Evolutionary conservation across 2,329 filamentous ascomycete species (phyloP), one percentile per base, ranked within the genome.

Genomic region (Knoxdaviesia capensis): DNA sequence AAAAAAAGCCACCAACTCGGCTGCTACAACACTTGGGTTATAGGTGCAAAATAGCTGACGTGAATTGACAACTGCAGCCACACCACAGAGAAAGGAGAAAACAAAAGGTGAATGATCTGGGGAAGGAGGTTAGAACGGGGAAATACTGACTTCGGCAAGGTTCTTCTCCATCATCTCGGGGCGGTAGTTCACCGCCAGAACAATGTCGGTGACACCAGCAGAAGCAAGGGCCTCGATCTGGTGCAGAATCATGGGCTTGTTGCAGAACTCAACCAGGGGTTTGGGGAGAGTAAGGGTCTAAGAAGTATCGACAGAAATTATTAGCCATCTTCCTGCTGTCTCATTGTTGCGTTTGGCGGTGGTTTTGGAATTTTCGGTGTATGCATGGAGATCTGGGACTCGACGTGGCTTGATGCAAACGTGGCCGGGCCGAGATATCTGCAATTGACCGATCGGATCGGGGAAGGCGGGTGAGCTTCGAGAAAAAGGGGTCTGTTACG

Each of bases 171-270:
- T 96, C 52, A 96, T 76, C 71, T 98, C 90, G 36, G 88, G 88
- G 51, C 88, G 77, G 71, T 98, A 98, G 74, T 98, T 98, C 62
- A 98, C 90, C 47, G 90, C 88, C 45, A 98, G 76, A 43, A 98
- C 88, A 55, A 98, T 93, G 66, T 96, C 87, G 48, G 85, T 96
- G 50, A 96, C 90, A 59, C 88, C 88, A 45, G 86, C 88, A 46
- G 78, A 80, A 52, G 90, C 88, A 51, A 98, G 74, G 50, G 85
- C 86, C 66, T 94, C 86, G 54, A 98, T 84, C 66, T 98, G 88
- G 65, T 96, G 88, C 56, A 92, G 73, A 62, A 98, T 96, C 88
- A 98, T 98, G 59, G 87, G 90, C 66, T 90, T 88, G 74, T 98
- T 98, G 58, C 77, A 86, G 57, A 98, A 98, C 66, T 98, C 47